Evolutionary conservation across 1,139 yeast genomes (phyloP), one percentile per base, ranked within the genome.

Genomic region (Barnettozyma hawaiiensis): DNA sequence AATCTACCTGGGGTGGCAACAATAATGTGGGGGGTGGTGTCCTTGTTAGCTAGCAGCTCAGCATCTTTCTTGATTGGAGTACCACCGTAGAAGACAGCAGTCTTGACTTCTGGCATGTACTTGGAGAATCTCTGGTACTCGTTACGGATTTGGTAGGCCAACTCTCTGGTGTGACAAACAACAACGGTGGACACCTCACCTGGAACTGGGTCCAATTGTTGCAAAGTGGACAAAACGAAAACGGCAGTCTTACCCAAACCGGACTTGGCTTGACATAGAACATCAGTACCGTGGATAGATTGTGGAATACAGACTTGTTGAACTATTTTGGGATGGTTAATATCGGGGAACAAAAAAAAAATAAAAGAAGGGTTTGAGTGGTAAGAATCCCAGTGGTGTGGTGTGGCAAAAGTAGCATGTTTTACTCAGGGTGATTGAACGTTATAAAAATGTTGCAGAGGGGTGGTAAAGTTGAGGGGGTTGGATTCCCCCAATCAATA

Each of bases 161-260:
- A 76, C 71, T 92, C 98, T 76, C 98, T 86, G 50, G 98, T 94
- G 70, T 92, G 97, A 72, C 98, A 92, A 57, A 92, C 78, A 44
- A 92, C 97, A 61, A 92, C 75, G 47, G 95, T 92, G 44, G 96
- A 79, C 51, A 92, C 85, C 69, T 92, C 97, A 60, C 98, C 98
- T 49, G 95, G 89, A 53, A 92, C 89, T 41, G 98, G 97, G 62
- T 92, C 98, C 61, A 92, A 77, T 71, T 92, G 97, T 70, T 92
- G 97, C 63, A 92, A 76, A 47, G 98, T 90, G 21, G 97, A 87
- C 61, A 92, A 76, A 46, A 92, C 97, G 59, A 92, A 92, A 48
- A 92, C 98, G 41, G 98, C 98, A 47, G 98, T 92, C 69, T 92
- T 92, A 81, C 98, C 98, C 58, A 92, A 77, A 82, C 98, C 98